Base-by-base conservation (phyloP, 1,284 basidiomycete genomes). In the Flammula alnicola region DNA sequence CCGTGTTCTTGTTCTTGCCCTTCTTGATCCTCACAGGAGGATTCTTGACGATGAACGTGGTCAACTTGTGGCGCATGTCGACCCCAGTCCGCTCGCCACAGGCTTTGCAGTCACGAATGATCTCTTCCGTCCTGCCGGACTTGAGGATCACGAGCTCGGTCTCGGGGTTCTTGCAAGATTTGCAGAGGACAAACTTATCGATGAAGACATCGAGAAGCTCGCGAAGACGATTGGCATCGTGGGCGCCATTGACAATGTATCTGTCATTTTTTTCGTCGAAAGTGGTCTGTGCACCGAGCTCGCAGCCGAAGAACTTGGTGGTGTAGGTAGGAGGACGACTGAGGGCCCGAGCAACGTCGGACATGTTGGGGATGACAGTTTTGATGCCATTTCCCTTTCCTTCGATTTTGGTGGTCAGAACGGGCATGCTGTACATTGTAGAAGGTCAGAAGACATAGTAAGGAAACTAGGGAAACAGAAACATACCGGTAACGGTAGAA, bases 341-440 rank as follows among this genome's bases (percentile, higher is more conserved):
- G 63, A 99, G 83, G 32, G 97, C 94, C 51, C 94, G 89, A 43
- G 96, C 93, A 60, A 99, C 91, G 73, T 99, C 97, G 56, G 93
- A 86, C 95, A 99, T 98, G 77, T 99, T 99, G 38, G 94, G 94
- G 48, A 97, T 76, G 66, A 98, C 95, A 32, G 97, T 99, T 78
- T 99, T 99, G 78, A 99, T 99, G 59, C 97, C 97, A 69, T 99
- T 99, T 49, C 97, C 97, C 73, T 95, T 95, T 63, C 97, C 97
- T 75, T 99, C 97, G 45, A 99, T 95, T 78, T 99, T 99, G 61
- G 91, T 98, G 61, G 85, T 81, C 54, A 99, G 83, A 54, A 95
- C 74, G 44, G 97, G 97, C 97, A 99, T 99, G 63, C 91, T 91
- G 39, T 6, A 56, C 32, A 42, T 17, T 40, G 9, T 11, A 38